Evolutionary conservation across 768 basidiomycete genomes (phyloP).

Genomic region (Lactarius tabidus): DNA sequence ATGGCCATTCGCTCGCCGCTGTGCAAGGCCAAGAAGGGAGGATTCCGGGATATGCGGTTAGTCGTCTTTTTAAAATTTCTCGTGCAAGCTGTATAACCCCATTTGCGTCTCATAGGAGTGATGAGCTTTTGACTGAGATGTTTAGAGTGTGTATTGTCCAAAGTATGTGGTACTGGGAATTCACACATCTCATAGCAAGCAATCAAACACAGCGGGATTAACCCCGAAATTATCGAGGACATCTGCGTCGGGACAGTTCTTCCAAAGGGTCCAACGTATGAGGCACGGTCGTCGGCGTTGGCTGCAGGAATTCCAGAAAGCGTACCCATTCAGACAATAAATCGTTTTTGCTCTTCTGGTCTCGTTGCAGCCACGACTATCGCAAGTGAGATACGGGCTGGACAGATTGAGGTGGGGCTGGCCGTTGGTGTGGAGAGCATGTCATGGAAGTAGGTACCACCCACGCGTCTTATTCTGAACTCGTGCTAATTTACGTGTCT

Average conservation of each 20-base stretch:
- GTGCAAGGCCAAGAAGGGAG: slow-evolving; percentile 75
- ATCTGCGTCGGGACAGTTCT: slow-evolving; percentile 79
- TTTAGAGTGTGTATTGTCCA: slow-evolving; percentile 50
- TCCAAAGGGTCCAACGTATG: slow-evolving; percentile 59
- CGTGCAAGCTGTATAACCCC: neutral
- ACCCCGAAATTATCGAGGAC: slow-evolving; percentile 65
- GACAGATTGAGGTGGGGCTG: slow-evolving; percentile 79
- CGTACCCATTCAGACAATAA: slow-evolving; percentile 69
- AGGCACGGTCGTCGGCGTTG: slow-evolving; percentile 68
- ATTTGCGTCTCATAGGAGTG: slow-evolving; percentile 44
- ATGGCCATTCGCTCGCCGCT: slow-evolving; percentile 75
- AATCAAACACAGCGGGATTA: slow-evolving; percentile 53
- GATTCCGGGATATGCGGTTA: slow-evolving; percentile 63
- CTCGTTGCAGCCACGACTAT: slow-evolving; percentile 81
- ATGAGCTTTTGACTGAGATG: slow-evolving; percentile 79
- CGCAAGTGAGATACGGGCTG: slow-evolving; percentile 67
- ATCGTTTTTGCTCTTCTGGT: slow-evolving; percentile 80
- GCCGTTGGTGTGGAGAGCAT: slow-evolving; percentile 86
- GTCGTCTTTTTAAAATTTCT: slow-evolving; percentile 28
- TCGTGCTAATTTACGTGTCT: slow-evolving; percentile 24
- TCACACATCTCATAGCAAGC: slow-evolving; percentile 42
- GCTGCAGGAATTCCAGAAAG: slow-evolving; percentile 79
- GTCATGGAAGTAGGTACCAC: slow-evolving; percentile 58
- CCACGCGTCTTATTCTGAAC: slow-evolving; percentile 26
- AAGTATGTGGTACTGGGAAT: slow-evolving; percentile 20